Evolutionary conservation across 805 yeast species (phyloP), one percentile per base, ranked within the genome.

Genomic region (Candida easanensis): DNA sequence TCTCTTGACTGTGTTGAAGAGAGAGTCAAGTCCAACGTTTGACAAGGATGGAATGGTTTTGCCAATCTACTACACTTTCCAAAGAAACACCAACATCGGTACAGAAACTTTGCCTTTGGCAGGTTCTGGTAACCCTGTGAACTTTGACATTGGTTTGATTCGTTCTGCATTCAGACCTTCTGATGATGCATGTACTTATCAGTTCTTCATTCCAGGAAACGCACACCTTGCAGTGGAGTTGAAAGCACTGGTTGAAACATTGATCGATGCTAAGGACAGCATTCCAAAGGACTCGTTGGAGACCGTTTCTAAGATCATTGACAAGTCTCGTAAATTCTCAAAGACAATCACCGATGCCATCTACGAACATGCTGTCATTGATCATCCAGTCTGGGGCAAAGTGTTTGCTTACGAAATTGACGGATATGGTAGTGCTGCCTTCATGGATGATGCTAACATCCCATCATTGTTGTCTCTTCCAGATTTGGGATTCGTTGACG

Each of bases 371-470:
- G 96, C 86, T 0, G 73, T 82, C 2, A 70, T 80, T n/a, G 65
- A 78, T 3, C 93, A 88, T 60, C 80, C 84, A 2, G 62, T 52
- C 10, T 84, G 69, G 62, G 96, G 96, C 2, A 70, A 74, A 47
- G 96, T 88, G 5, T 86, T 78, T 53, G 96, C 97, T 0, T 88
- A 82, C 55, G 97, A 88, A 61, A 82, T 88, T 16, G 97, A 89
- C 61, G 96, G 96, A 0, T 88, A 74, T 58, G 95, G 95, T 2
- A 72, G 93, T 21, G 50, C 73, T 0, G 66, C 77, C 19, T 70
- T 81, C 49, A 88, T 88, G 95, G 96, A 88, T 62, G 97, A 88
- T 63, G 96, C 96, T 18, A 89, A 89, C 57, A 70, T 88, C 15
- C 97, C 97, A 1, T 86, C 95, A 1, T 62, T 87, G 26, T 66